Evolutionary conservation across 1,139 yeast genomes (phyloP).

Genomic region (Geotrichum europaeum): DNA sequence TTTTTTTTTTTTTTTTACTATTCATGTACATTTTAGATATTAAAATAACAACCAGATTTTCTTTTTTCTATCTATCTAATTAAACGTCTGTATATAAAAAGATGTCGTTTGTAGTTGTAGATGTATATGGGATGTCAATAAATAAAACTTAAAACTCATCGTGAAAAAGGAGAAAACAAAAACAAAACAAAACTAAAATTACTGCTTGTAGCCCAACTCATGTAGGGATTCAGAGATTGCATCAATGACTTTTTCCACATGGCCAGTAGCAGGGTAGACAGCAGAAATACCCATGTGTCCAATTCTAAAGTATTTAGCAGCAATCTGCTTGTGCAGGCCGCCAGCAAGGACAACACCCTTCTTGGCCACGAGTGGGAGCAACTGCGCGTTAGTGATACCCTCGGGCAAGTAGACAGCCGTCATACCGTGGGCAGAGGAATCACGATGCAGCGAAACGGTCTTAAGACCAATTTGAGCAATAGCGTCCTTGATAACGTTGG

Average conservation of each 20-base stretch:
- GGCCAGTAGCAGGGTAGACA: slow-evolving; percentile 32
- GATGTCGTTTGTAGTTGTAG: no score
- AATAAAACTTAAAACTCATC: not conserved
- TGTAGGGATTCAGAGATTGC: slow-evolving; percentile 11
- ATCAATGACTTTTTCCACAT: slow-evolving; percentile 12
- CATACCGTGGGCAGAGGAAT: slow-evolving; percentile 78
- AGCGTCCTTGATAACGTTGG: slow-evolving; percentile 59
- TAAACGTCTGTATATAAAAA: no score
- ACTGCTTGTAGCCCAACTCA: slow-evolving; percentile 15
- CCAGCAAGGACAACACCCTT: slow-evolving; percentile 85
- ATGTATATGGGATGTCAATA: not conserved
- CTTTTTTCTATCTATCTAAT: no score
- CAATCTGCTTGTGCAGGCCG: slow-evolving; percentile 80
- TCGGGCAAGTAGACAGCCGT: slow-evolving; percentile 84
- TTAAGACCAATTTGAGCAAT: slow-evolving; percentile 54
- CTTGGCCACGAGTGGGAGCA: slow-evolving; percentile 50
- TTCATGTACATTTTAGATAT: no score
- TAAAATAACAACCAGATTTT: no score
- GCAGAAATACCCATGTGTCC: slow-evolving; percentile 89
- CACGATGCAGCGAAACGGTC: slow-evolving; percentile 54
- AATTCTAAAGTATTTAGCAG: slow-evolving; percentile 78
- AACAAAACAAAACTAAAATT: not conserved
- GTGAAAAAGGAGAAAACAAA: not conserved
- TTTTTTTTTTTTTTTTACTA: no score
- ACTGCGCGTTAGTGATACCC: slow-evolving; percentile 59